Base-by-base conservation (phyloP, 495 filamentous ascomycete species). In the Lasiosphaeris hirsuta region DNA sequence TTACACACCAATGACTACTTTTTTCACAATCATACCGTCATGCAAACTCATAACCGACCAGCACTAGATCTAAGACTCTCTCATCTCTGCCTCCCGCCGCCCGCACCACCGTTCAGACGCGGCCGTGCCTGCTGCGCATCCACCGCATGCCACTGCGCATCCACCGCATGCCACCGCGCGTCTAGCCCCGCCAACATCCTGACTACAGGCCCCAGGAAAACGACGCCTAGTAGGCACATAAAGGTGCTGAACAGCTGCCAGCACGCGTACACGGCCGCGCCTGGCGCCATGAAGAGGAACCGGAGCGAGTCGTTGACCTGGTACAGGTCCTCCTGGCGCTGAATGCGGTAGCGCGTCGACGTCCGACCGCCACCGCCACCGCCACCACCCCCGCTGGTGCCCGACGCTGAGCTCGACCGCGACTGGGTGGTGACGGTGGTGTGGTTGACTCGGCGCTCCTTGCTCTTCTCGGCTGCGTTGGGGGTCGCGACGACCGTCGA, bases 251-350 rank as follows among this genome's bases (percentile, higher is more conserved):
- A 71, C 9, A 84, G 62, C 65, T 91, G 87, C 78, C 78, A 85
- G 2, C 75, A 35, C 3, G 42, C 60, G 62, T 78, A 74, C 0
- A 89, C 69, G 5, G 83, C 9, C 11, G 79, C 75, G 38, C 68
- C 78, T 0, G 74, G 75, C n/a, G 69, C 66, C 23, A 73, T 78
- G 19, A 71, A 60, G 45, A 84, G 54, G 59, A 94, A 95, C 59
- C 86, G 86, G 44, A 94, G 70, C 61, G 89, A 87, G 62, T 96
- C 86, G 34, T 87, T 85, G 3, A 84, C 75, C 67, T 94, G 90
- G 63, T 96, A 96, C 15, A 92, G 72, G 63, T 96, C 91, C 57
- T 94, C 85, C 64, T 96, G 91, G 37, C 75, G 78, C 10, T 73
- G 62, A 62, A 96, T 91, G 63, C 85, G 86, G 70, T 90, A 93